Conservation (phyloP, 768 basidiomycete genomes). For the Trametes meyenii region DNA sequence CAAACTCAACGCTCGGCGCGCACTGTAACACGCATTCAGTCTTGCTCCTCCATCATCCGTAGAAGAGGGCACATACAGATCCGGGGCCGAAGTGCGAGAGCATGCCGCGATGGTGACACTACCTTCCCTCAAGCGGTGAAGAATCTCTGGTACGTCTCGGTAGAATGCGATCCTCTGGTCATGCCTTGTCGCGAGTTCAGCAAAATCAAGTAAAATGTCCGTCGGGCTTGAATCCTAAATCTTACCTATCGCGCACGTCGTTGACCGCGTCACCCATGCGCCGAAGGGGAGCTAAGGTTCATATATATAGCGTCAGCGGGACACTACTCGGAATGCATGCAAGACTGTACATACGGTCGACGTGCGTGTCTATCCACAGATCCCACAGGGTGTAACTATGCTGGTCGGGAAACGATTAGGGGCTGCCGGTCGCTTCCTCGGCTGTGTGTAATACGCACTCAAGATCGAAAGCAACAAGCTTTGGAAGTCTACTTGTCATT, state of each 20-base stretch:
- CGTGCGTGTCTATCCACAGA: constrained; percentile 84
- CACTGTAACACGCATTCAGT: constrained; percentile 49
- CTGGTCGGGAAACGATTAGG: constrained; percentile 10
- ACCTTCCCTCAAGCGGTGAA: constrained; percentile 55
- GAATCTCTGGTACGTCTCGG: constrained; percentile 71
- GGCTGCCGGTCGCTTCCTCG: not conserved
- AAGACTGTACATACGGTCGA: constrained; percentile 51
- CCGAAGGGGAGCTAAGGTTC: constrained; percentile 51
- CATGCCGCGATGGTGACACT: constrained; percentile 67
- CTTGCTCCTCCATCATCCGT: not conserved
- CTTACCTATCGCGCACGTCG: constrained; percentile 54
- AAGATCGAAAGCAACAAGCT: not conserved
- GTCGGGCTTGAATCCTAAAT: no score
- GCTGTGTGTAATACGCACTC: not conserved
- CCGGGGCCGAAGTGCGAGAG: constrained; percentile 70
- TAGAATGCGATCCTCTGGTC: constrained; percentile 69
- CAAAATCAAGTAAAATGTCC: not conserved
- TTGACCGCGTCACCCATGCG: constrained; percentile 49
- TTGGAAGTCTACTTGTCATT: not conserved
- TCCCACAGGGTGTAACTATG: constrained; percentile 84
- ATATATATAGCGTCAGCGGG: not conserved
- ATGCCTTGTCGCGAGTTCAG: constrained; percentile 41
- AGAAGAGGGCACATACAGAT: constrained; percentile 47
- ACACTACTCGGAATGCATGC: not conserved
- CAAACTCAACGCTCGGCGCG: constrained; percentile 70